These are phyloP conservation scores for Aureobasidium melanogenum DNA, from an alignment of 2,329 filamentous ascomycete species.

Conservation along the genomic window DNA sequence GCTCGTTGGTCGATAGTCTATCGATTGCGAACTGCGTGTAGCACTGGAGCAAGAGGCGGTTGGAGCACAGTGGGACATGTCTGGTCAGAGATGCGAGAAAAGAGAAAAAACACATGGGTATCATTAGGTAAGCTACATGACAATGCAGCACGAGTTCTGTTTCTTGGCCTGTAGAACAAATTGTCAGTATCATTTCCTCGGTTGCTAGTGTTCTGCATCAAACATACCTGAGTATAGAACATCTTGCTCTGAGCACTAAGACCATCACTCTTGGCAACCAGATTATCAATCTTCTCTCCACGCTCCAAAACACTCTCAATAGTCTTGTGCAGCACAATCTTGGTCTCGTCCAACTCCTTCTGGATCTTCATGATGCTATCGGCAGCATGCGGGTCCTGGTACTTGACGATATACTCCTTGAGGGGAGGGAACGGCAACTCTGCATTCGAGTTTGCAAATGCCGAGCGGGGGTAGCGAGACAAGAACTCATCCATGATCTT, in stretches of 20 bases:
- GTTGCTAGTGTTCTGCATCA: constrained; percentile 14
- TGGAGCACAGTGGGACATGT: neutral
- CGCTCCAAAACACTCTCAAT: constrained; percentile 82
- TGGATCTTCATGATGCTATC: constrained; percentile 82
- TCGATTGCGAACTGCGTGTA: neutral
- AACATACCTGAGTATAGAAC: constrained; percentile 78
- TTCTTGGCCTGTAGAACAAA: constrained; percentile 42
- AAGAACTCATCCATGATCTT: constrained; percentile 87
- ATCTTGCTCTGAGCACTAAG: constrained; percentile 90
- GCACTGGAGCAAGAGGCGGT: neutral
- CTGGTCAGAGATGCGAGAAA: neutral
- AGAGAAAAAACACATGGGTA: constrained; percentile 11
- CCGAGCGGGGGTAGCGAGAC: constrained; percentile 59
- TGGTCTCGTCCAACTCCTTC: constrained; percentile 93
- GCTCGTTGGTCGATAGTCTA: neutral
- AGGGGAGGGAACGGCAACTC: constrained; percentile 60
- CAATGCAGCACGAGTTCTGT: constrained; percentile 51
- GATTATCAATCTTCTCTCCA: constrained; percentile 88
- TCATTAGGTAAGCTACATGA: constrained; percentile 36
- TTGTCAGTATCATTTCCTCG: constrained; percentile 39
- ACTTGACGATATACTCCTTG: constrained; percentile 67
- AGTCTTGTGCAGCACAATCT: constrained; percentile 94
- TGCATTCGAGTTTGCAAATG: constrained; percentile 50
- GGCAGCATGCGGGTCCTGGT: constrained; percentile 80
- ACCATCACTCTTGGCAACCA: constrained; percentile 88